Evolutionary conservation across 768 basidiomycete species (phyloP), one percentile per base, ranked within the genome.

Genomic region (Xerocomellus amylosporus): DNA sequence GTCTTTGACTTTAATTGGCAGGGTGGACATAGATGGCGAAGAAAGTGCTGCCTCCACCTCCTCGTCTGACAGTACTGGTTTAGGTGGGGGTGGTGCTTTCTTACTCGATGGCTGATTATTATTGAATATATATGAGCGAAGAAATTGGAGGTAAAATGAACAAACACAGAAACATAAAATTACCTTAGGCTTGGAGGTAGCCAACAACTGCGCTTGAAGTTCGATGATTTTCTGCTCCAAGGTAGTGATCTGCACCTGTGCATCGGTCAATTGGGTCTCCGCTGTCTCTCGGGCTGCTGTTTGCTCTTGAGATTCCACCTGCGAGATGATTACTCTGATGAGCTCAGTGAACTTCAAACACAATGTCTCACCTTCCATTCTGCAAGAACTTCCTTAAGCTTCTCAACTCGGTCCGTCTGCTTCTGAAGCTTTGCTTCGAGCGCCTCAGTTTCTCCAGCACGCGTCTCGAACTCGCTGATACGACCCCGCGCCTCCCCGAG

Each of bases 351-450:
- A 8, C n/a, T 30, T 24, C 8, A 13, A 51, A 47, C 8, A 47
- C 28, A 37, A 40, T n/a, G 36, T 26, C 61, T 19, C 61, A 84
- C 83, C 77, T 79, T 69, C 73, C 79, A 82, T 44, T 75, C 71
- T 13, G 70, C 66, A 24, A 74, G 67, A 40, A 63, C 69, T n/a
- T 61, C 59, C 57, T 77, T 82, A 51, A 74, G 60, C 60, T 75
- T 80, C 13, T 74, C 74, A 13, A 74, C 62, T 53, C 72, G 77
- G 26, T 63, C 70, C 54, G 72, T 74, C 49, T 76, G 73, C 51
- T 79, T 83, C 49, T 77, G 74, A 14, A 76, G 51, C 49, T 73
- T 75, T 33, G 68, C 66, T 41, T 71, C 67, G 40, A 75, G 72
- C 14, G 71, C 41, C 28, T 65, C 65, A 5, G 42, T n/a, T 52